Evolutionary conservation across 441 rosid species (phyloP).

Genomic region (Populus trichocarpa): DNA sequence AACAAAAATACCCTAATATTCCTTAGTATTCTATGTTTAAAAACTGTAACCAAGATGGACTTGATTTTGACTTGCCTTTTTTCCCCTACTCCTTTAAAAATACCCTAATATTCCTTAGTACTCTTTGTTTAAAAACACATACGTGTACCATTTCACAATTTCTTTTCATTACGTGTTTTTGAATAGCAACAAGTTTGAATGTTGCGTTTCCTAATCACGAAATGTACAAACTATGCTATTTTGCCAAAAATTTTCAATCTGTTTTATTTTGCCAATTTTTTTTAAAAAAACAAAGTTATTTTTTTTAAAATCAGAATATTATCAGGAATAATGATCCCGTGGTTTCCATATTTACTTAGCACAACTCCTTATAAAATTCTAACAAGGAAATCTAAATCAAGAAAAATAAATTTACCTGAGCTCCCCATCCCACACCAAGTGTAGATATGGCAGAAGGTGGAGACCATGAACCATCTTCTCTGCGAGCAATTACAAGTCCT

Average conservation of each 20-base stretch:
- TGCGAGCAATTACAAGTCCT: constrained; percentile 80
- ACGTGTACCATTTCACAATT: neutral
- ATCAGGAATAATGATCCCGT: neutral
- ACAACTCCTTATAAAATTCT: neutral
- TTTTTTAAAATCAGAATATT: too few species aligned
- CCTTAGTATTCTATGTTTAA: neutral
- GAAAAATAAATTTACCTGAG: constrained; percentile 60
- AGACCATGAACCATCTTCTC: constrained; percentile 94
- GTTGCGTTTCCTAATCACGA: neutral
- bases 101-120: too few species aligned
- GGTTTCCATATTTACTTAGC: neutral
- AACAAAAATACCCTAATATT: neutral
- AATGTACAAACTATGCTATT: neutral
- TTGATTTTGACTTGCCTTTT: too few species aligned
- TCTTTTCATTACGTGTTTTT: neutral
- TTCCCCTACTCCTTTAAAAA: too few species aligned
- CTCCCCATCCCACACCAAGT: constrained; percentile 96
- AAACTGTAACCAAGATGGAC: neutral
- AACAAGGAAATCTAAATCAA: neutral
- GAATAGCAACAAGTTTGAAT: neutral
- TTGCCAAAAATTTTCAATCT: too few species aligned
- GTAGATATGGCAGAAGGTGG: constrained; percentile 94
- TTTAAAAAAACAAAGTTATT: neutral
- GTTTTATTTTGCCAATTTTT: neutral
- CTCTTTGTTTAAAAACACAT: too few species aligned